Conservation (phyloP, 2,329 filamentous ascomycete species). For the Apiospora phragmitis region DNA sequence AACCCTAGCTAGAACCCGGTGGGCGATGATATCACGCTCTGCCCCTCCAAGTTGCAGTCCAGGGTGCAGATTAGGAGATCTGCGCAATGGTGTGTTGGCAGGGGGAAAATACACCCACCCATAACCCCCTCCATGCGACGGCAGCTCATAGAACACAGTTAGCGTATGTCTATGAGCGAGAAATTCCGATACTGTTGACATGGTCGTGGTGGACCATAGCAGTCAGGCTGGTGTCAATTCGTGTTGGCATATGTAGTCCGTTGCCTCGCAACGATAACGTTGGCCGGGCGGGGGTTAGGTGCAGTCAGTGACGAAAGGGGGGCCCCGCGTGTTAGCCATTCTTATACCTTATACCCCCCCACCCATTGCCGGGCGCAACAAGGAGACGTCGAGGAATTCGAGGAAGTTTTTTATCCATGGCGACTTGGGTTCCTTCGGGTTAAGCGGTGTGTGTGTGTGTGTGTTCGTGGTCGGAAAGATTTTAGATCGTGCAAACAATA, state of each 20-base stretch:
- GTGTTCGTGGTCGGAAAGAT: constrained; percentile 17
- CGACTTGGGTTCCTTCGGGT: not conserved
- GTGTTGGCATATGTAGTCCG: not conserved
- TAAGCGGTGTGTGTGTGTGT: constrained; percentile 4
- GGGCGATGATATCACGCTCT: not conserved
- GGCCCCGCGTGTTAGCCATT: not conserved
- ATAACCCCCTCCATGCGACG: not conserved
- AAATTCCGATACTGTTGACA: not conserved
- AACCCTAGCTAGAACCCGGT: constrained; percentile 18
- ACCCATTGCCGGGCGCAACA: not conserved
- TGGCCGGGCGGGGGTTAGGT: not conserved
- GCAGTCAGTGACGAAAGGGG: not conserved
- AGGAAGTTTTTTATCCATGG: not conserved
- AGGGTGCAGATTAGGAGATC: too few species aligned
- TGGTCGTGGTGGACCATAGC: not conserved
- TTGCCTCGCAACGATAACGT: not conserved
- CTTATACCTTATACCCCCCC: constrained; percentile 9
- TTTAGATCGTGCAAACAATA: constrained; percentile 26
- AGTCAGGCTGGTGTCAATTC: not conserved
- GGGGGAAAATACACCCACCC: too few species aligned
- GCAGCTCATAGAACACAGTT: not conserved
- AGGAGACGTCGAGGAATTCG: not conserved
- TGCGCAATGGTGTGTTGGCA: too few species aligned
- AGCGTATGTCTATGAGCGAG: not conserved
- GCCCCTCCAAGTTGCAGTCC: too few species aligned